A percentile compares a stretch with the other conserved stretches of the same genome.
Evolutionary conservation across 1,284 basidiomycete genomes (phyloP).

Genomic region (Meira nashicola): DNA sequence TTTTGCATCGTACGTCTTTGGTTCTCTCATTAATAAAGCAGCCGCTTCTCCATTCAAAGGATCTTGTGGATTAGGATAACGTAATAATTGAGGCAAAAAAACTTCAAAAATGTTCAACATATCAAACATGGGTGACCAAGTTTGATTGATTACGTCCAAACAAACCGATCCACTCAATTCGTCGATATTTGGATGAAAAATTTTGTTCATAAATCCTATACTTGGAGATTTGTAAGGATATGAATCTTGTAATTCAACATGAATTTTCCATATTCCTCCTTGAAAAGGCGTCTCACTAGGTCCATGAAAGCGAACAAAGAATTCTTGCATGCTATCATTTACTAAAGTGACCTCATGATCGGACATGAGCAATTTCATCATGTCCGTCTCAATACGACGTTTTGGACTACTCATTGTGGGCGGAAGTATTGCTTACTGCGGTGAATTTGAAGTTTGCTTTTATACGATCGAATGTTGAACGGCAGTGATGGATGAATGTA

Average conservation of each 20-base stretch:
- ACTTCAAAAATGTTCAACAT: conserved; percentile 99
- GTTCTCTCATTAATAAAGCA: conserved; percentile 90
- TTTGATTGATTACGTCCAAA: conserved; percentile 48
- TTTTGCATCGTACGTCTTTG: conserved; percentile 61
- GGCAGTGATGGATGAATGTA: too few species aligned
- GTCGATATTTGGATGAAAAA: conserved; percentile 98
- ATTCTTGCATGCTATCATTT: conserved; percentile 98
- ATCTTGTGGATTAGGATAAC: conserved; percentile 96
- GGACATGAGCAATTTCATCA: conserved; percentile 79
- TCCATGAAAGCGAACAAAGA: conserved; percentile 91
- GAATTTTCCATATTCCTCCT: conserved; percentile 96
- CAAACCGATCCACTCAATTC: conserved; percentile 62
- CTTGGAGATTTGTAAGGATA: conserved; percentile 98
- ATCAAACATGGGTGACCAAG: conserved; percentile 58
- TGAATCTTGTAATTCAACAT: conserved; percentile 97
- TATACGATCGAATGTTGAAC: too few species aligned
- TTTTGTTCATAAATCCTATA: conserved; percentile 99
- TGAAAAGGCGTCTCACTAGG: conserved; percentile 91
- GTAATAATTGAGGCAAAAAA: conserved; percentile 90
- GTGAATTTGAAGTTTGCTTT: too few species aligned
- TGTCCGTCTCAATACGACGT: conserved; percentile 95
- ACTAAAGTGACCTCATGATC: conserved; percentile 79
- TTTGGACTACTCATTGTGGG: conserved; percentile 63
- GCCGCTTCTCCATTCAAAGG: conserved; percentile 97
- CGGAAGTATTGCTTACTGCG: not conserved